Evolutionary conservation across 2,329 filamentous ascomycete species (phyloP).

Genomic region (Tolypocladium paradoxum): DNA sequence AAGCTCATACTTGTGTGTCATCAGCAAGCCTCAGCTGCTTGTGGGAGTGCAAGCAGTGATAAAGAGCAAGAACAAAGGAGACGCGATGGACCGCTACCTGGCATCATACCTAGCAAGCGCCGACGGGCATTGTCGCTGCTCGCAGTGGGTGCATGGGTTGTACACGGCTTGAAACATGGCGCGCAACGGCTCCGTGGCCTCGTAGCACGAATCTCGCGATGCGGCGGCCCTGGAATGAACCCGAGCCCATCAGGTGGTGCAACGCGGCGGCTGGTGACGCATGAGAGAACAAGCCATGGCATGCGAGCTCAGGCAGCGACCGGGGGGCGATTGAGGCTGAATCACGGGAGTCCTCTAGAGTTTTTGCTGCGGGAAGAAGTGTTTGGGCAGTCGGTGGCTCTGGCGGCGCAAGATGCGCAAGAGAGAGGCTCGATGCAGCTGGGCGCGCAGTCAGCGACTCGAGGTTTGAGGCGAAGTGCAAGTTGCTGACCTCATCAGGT

Average conservation of each 20-base stretch:
- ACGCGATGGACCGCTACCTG: neutral
- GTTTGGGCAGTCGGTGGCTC: neutral
- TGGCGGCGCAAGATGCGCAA: neutral
- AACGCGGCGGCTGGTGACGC: neutral
- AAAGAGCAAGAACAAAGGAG: too few species aligned
- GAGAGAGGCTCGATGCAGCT: neutral
- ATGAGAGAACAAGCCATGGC: neutral
- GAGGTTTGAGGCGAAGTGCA: neutral
- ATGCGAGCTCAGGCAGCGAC: neutral
- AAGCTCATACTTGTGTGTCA: conserved; percentile 23
- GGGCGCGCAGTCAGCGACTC: too few species aligned
- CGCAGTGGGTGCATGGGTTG: neutral
- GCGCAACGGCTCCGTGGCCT: neutral
- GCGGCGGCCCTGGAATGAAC: neutral
- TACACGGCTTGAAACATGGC: neutral
- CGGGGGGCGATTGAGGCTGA: neutral
- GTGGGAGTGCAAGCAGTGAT: neutral
- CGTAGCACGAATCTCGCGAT: neutral
- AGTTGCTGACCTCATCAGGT: neutral
- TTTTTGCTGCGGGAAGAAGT: neutral
- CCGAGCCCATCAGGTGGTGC: neutral
- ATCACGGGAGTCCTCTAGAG: too few species aligned
- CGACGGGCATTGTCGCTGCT: neutral
- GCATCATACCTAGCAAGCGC: neutral
- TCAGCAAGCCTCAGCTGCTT: conserved; percentile 10